Conservation (phyloP, 441 rosid genomes). For the Pelargonium australe region DNA sequence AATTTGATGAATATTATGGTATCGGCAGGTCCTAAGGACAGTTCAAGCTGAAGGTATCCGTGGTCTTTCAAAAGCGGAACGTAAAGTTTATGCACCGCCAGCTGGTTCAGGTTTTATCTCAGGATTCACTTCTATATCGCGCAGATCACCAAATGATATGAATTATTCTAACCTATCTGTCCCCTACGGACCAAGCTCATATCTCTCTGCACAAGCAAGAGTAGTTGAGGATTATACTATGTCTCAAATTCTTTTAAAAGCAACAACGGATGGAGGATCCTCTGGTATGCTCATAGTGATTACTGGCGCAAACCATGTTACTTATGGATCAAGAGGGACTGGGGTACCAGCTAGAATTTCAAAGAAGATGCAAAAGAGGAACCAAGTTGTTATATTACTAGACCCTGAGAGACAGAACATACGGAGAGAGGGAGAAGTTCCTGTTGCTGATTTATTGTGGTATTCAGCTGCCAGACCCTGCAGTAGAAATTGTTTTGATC, state of each 20-base stretch:
- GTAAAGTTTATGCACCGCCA: constrained; percentile 72
- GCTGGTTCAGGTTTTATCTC: constrained; percentile 91
- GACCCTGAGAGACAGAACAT: constrained; percentile 85
- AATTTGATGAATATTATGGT: constrained; percentile 19
- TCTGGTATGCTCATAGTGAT: constrained; percentile 67
- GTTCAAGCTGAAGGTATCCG: constrained; percentile 87
- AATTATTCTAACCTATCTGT: constrained; percentile 41
- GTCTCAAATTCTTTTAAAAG: constrained; percentile 68
- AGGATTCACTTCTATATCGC: constrained; percentile 71
- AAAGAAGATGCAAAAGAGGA: constrained; percentile 74
- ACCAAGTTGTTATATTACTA: constrained; percentile 76
- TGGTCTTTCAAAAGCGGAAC: constrained; percentile 76
- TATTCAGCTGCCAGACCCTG: constrained; percentile 94
- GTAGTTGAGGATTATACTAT: constrained; percentile 79
- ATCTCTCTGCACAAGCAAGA: constrained; percentile 76
- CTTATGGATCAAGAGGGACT: constrained; percentile 74
- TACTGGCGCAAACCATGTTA: constrained; percentile 75
- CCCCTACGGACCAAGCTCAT: constrained; percentile 88
- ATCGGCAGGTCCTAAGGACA: constrained; percentile 59
- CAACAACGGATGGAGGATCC: constrained; percentile 50
- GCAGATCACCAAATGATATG: constrained; percentile 48
- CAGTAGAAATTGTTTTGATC: constrained; percentile 87
- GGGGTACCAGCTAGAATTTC: constrained; percentile 87
- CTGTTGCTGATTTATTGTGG: constrained; percentile 89
- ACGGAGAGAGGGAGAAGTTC: constrained; percentile 84